Percentiles rank a stretch among this genome's conserved stretches.
These are phyloP conservation scores for Gentiana macrophylla DNA, from an alignment of 257 asterid species.

Conservation along the genomic window DNA sequence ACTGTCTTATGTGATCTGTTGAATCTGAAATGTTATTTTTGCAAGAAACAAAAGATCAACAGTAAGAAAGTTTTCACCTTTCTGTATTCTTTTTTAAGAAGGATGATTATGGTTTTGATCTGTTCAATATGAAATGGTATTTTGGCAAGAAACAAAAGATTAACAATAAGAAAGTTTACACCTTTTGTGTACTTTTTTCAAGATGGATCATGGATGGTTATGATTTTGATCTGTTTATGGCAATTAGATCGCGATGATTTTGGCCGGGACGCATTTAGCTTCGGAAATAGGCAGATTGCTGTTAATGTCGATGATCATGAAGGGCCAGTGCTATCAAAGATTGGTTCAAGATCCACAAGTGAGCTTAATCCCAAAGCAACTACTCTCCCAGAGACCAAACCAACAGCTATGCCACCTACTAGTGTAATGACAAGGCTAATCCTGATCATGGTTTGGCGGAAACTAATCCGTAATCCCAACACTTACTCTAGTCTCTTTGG, in stretches of 20 bases:
- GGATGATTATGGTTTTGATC: neutral
- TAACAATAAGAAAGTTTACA: too few species aligned
- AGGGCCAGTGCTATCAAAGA: constrained; percentile 66
- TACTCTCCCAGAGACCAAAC: constrained; percentile 16
- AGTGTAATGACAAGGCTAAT: constrained; percentile 41
- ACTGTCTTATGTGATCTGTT: too few species aligned
- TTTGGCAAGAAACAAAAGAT: too few species aligned
- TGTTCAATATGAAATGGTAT: too few species aligned
- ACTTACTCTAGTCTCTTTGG: constrained; percentile 41
- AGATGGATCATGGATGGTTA: neutral
- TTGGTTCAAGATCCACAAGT: constrained; percentile 73
- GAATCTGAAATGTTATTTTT: too few species aligned
- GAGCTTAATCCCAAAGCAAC: constrained; percentile 71
- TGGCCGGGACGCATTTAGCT: constrained; percentile 50
- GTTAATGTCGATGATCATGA: constrained; percentile 26
- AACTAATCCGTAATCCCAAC: constrained; percentile 35
- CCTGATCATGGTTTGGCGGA: constrained; percentile 42
- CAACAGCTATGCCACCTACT: constrained; percentile 32
- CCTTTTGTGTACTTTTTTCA: neutral
- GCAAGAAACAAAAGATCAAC: too few species aligned
- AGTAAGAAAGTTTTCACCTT: too few species aligned
- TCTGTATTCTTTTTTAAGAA: too few species aligned
- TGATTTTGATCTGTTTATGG: neutral
- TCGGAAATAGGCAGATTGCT: constrained; percentile 21
- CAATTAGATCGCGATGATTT: constrained; percentile 71